phyloP scores from a whole-genome alignment of 179 eudicot genomes.

The Pouteria campechiana region DNA sequence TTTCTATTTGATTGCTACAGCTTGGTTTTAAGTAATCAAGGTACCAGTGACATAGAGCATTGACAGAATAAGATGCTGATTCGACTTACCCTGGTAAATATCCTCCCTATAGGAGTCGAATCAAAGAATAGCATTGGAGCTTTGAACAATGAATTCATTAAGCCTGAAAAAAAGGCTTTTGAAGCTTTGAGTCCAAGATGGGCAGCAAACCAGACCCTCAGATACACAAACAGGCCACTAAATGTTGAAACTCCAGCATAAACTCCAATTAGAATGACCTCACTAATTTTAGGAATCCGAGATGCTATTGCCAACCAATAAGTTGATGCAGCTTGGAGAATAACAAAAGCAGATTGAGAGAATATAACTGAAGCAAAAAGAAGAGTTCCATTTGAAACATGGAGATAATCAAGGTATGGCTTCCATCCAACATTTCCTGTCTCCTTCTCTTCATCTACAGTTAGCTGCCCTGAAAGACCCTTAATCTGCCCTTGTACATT shows the following conservation, averaged over 20 bases:
- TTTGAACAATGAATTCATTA: conserved; percentile 30
- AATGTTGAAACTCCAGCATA: conserved; percentile 29
- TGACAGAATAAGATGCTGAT: no score
- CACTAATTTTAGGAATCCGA: conserved; percentile 23
- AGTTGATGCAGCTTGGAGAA: conserved; percentile 31
- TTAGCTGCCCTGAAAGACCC: conserved; percentile 21
- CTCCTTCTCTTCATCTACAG: conserved; percentile 46
- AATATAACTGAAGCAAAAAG: conserved; percentile 4
- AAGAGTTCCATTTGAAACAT: conserved; percentile 22
- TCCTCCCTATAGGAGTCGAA: conserved; percentile 58
- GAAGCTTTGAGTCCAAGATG: conserved; percentile 44
- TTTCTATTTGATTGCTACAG: no score
- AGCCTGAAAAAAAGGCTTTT: conserved; percentile 27
- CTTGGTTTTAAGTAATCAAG: no score
- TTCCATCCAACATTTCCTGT: conserved; percentile 38
- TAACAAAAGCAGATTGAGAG: conserved; percentile 25
- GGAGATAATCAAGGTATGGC: conserved; percentile 28
- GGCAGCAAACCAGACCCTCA: conserved; percentile 24
- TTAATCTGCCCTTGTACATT: conserved; percentile 26
- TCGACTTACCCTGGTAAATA: conserved; percentile 43
- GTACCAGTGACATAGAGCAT: no score
- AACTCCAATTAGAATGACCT: conserved; percentile 18
- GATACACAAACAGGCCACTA: conserved; percentile 31
- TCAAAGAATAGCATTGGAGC: conserved; percentile 58
- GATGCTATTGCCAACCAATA: conserved; percentile 45